phyloP scores from a whole-genome alignment of 2,329 filamentous ascomycete genomes.

The Aspergillus neoniger region DNA sequence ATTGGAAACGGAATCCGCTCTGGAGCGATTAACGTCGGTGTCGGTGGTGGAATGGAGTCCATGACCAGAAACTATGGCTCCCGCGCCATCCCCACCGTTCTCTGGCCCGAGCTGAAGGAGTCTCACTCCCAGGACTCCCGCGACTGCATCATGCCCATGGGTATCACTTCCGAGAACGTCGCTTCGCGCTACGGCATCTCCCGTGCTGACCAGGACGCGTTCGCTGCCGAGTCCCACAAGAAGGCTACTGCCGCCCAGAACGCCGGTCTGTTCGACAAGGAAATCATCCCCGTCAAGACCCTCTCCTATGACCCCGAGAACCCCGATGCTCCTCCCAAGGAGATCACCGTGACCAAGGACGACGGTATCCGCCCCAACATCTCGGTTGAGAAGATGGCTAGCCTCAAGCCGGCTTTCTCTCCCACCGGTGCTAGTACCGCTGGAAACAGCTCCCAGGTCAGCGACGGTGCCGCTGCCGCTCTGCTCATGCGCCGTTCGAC shows the following conservation, averaged over 20 bases:
- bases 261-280: constrained; percentile 69
- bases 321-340: constrained; percentile 57
- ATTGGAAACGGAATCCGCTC: constrained; percentile 75
- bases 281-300: constrained; percentile 80
- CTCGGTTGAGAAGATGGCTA: constrained; percentile 68
- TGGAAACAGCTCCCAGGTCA: constrained; percentile 82
- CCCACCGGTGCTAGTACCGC: constrained; percentile 75
- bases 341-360: constrained; percentile 72
- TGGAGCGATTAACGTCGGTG: constrained; percentile 70
- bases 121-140: constrained; percentile 67
- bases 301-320: constrained; percentile 64
- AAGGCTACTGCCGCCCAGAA: constrained; percentile 71
- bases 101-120: constrained; percentile 73
- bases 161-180: constrained; percentile 85
- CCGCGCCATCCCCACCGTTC: constrained; percentile 77
- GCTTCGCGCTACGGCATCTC: constrained; percentile 73
- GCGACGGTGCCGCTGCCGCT: constrained; percentile 81
- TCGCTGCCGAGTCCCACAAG: constrained; percentile 73
- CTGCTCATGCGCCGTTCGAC: constrained; percentile 83
- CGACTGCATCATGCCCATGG: constrained; percentile 95
- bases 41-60: constrained; percentile 91
- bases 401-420: constrained; percentile 84
- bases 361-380: constrained; percentile 77
- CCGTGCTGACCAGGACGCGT: constrained; percentile 77
- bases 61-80: constrained; percentile 91